These are phyloP conservation scores for Cavenderia fasciculata DNA, from an alignment of 78 protist genomes.

Conservation along the genomic window DNA sequence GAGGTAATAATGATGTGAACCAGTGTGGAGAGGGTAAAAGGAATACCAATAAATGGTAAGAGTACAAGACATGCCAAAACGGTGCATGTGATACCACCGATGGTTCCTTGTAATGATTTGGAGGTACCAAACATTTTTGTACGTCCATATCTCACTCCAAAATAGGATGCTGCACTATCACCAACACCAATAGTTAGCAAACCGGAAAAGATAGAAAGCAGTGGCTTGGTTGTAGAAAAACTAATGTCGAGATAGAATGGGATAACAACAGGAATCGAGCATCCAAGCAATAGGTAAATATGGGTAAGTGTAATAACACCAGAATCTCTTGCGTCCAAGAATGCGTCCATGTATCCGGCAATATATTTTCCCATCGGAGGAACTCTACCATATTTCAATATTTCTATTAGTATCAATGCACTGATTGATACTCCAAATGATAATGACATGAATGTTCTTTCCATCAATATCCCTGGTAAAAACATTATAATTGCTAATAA, in stretches of 20 bases:
- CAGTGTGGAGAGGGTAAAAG: background rate
- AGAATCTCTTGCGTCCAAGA: constrained; percentile 77
- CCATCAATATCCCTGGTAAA: constrained; percentile 55
- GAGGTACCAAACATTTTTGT: constrained; percentile 62
- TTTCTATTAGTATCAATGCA: constrained; percentile 61
- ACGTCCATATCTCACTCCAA: constrained; percentile 76
- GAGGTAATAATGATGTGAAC: background rate
- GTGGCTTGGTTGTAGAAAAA: background rate
- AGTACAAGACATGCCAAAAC: background rate
- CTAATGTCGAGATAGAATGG: background rate
- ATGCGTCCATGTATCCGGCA: constrained; percentile 18
- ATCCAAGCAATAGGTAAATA: constrained; percentile 84
- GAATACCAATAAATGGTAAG: background rate
- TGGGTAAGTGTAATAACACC: constrained; percentile 84
- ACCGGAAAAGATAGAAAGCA: constrained; percentile 43
- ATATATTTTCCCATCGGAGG: constrained; percentile 39
- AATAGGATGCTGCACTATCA: constrained; percentile 79
- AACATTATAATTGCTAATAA: constrained; percentile 81
- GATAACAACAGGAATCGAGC: constrained; percentile 75
- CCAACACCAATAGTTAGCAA: constrained; percentile 69
- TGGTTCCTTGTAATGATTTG: constrained; percentile 86
- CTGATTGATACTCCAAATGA: constrained; percentile 63
- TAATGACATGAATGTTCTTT: constrained; percentile 8
- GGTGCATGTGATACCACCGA: constrained; percentile 5
- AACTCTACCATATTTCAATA: constrained; percentile 8